phyloP scores from a whole-genome alignment of 176 grass and related monocot genomes.

The Lolium rigidum region DNA sequence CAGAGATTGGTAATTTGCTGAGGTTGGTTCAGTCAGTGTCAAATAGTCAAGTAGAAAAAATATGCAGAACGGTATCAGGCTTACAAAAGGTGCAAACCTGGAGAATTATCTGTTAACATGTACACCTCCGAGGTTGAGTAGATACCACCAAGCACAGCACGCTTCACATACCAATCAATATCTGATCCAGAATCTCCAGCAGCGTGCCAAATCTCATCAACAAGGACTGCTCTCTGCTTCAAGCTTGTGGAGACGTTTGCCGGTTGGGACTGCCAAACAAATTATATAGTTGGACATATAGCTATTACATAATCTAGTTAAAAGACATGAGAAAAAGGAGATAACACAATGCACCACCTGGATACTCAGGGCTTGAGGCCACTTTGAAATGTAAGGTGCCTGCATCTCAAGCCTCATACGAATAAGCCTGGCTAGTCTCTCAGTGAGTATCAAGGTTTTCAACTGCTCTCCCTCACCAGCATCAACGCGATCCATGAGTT shows the following conservation, averaged over 20 bases:
- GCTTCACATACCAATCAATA: constrained; percentile 97
- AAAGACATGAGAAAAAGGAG: background rate
- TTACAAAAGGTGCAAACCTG: constrained; percentile 59
- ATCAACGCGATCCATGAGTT: constrained; percentile 82
- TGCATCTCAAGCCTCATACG: constrained; percentile 90
- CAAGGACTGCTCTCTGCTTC: constrained; percentile 87
- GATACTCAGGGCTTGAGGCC: constrained; percentile 96
- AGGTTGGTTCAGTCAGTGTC: background rate
- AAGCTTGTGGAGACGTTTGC: constrained; percentile 84
- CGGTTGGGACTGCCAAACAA: constrained; percentile 78
- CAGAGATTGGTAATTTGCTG: background rate
- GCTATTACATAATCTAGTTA: background rate
- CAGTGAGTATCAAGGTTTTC: constrained; percentile 76
- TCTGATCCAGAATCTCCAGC: constrained; percentile 83
- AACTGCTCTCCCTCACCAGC: constrained; percentile 76
- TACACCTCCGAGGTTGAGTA: constrained; percentile 99
- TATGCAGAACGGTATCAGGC: background rate
- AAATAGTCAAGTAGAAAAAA: constrained; percentile 6
- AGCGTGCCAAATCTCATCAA: constrained; percentile 97
- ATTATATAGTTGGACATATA: constrained; percentile 18
- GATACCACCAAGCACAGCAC: constrained; percentile 88
- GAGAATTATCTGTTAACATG: constrained; percentile 92
- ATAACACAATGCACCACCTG: constrained; percentile 62
- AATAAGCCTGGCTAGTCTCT: constrained; percentile 77
- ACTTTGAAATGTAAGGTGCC: constrained; percentile 87